Evolutionary conservation across 805 yeast species (phyloP), one percentile per base, ranked within the genome.

Genomic region (Saccharomycopsis babjevae): DNA sequence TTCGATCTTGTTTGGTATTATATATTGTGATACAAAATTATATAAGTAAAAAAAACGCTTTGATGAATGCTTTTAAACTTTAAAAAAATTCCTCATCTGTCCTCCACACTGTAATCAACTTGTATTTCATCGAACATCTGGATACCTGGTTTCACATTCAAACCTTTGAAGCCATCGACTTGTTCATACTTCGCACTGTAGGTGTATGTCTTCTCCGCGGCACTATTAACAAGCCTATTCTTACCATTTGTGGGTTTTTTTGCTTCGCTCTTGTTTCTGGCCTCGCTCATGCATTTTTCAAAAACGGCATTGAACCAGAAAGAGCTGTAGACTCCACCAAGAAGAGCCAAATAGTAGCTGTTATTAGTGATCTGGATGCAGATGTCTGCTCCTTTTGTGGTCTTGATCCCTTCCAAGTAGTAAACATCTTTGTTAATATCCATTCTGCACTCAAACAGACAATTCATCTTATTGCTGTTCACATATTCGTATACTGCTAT

Each of bases 151-250:
- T 78, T 79, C 55, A 74, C 74, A n/a, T 68, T 67, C 1, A 83
- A 77, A 1, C 94, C 96, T 64, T 79, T 78, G 61, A 77, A 77
- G 0, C 96, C 96, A 70, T 88, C 96, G 66, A 86, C 73, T 0
- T 80, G 77, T 1, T 75, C 74, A 85, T 85, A 83, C 46, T 68
- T 61, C 56, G 64, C 39, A 10, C 32, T 39, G 52, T 46, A 46
- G 6, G 52, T 46, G n/a, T 46, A 46, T 8, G 38, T 50, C 28
- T 50, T 42, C 15, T 42, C n/a, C 1, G 22, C 20, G 25, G 46
- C 10, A 10, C 39, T 36, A 25, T 25, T 36, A 15, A 34, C 7
- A 6, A 39, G 7, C 11, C 22, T 25, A 16, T 15, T 10, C 16
- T 36, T 39, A 11, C 52, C 25, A 54, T 30, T 56, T 42, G 22